Conservation (phyloP, 2,329 filamentous ascomycete species). For the Thelonectria olida region DNA sequence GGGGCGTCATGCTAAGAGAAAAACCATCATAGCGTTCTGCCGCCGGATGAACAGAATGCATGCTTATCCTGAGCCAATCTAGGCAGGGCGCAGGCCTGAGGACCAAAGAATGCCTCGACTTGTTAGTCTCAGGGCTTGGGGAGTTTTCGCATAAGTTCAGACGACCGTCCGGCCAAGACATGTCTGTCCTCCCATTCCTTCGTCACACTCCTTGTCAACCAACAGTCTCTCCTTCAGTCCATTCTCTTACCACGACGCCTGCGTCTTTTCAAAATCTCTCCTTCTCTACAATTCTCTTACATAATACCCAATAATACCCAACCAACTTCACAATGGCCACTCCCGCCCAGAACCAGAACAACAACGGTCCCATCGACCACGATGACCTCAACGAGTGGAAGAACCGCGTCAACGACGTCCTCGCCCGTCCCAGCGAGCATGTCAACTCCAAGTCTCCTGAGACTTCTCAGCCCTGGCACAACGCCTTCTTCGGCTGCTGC, state of each 20-base stretch:
- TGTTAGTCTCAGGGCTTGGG: not conserved
- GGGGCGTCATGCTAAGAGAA: not conserved
- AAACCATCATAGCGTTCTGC: not conserved
- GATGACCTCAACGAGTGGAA: slow-evolving; percentile 57
- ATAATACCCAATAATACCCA: not conserved
- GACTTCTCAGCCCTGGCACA: slow-evolving; percentile 49
- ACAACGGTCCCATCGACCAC: slow-evolving; percentile 51
- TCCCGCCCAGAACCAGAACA: slow-evolving; percentile 27
- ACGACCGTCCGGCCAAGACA: not conserved
- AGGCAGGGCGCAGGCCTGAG: not conserved
- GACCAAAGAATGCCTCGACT: not conserved
- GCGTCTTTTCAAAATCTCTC: slow-evolving; percentile 10
- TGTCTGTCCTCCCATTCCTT: not conserved
- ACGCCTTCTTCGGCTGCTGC: slow-evolving; percentile 56
- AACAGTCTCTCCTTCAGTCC: slow-evolving; percentile 17
- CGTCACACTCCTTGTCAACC: not conserved
- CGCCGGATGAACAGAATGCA: slow-evolving; percentile 18
- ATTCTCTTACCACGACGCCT: slow-evolving; percentile 2
- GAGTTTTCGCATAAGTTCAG: slow-evolving; percentile 17
- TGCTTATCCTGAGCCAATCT: slow-evolving; percentile 16
- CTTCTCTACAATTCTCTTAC: not conserved
- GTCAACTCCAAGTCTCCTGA: slow-evolving; percentile 53
- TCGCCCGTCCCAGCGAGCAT: slow-evolving; percentile 52
- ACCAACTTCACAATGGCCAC: slow-evolving; percentile 29
- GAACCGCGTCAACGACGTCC: slow-evolving; percentile 52